A percentile compares a stretch with the other conserved stretches of the same genome.
phyloP scores from a whole-genome alignment of 306 rosid species.

The Myrica gale region DNA sequence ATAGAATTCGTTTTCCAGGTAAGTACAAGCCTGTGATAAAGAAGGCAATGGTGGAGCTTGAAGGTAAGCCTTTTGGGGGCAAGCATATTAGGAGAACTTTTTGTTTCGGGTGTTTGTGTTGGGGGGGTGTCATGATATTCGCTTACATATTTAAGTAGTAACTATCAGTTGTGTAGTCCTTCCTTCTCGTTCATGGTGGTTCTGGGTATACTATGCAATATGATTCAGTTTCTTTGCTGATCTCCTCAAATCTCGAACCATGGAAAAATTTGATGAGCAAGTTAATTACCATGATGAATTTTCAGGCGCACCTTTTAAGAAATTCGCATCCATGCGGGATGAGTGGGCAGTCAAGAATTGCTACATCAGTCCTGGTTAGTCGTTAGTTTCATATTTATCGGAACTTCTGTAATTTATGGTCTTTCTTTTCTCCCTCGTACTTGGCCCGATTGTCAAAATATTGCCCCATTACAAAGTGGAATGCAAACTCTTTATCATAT shows the following conservation, averaged over 20 bases:
- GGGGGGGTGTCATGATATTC: background rate
- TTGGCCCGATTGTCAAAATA: background rate
- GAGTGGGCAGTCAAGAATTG: constrained; percentile 91
- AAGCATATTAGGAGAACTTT: background rate
- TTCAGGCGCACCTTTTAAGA: constrained; percentile 96
- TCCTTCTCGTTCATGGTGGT: background rate
- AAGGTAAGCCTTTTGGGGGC: constrained; percentile 47
- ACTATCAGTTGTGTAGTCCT: background rate
- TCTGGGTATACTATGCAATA: constrained; percentile 9
- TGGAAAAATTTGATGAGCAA: constrained; percentile 15
- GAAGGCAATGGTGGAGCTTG: constrained; percentile 99
- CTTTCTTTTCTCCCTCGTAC: background rate
- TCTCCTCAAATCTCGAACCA: constrained; percentile 18
- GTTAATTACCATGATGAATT: constrained; percentile 19
- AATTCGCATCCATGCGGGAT: constrained; percentile 74
- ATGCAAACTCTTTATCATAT: background rate
- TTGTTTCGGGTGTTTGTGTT: no score
- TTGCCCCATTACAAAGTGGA: background rate
- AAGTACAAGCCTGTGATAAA: constrained; percentile 97
- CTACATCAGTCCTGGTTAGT: constrained; percentile 85
- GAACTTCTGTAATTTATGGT: background rate
- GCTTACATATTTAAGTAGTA: background rate
- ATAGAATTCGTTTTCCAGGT: constrained; percentile 52
- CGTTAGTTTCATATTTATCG: background rate
- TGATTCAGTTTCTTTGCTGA: constrained; percentile 9